Evolutionary conservation across 2,329 filamentous ascomycete species (phyloP).

Genomic region (Colletotrichum liaoningense): DNA sequence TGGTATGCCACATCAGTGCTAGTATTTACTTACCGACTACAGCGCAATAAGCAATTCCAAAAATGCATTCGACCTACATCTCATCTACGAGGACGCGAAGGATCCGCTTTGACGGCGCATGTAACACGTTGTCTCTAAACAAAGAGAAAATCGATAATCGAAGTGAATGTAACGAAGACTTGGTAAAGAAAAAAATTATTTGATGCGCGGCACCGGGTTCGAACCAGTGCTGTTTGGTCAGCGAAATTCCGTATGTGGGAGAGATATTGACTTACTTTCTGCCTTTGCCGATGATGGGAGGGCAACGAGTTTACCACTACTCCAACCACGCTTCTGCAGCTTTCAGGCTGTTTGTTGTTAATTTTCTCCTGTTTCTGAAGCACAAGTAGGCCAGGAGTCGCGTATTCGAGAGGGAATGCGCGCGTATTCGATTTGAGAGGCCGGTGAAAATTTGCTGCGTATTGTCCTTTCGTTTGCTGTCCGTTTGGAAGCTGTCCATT

Average conservation of each 20-base stretch:
- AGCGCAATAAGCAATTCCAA: background rate
- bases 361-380: background rate
- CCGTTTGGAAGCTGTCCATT: no score
- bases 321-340: slow-evolving; percentile 21
- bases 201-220: slow-evolving; percentile 33
- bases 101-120: background rate
- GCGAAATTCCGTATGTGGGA: background rate
- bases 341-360: background rate
- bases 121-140: background rate
- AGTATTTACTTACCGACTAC: background rate
- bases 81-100: background rate
- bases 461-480: no score
- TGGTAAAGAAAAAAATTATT: background rate
- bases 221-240: slow-evolving; percentile 23
- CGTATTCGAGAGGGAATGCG: background rate
- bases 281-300: slow-evolving; percentile 25
- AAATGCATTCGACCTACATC: background rate
- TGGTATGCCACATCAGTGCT: background rate
- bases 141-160: background rate
- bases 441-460: background rate
- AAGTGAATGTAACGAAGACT: background rate
- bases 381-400: background rate
- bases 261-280: slow-evolving; percentile 25
- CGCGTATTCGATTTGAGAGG: background rate
- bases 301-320: slow-evolving; percentile 36